These are phyloP conservation scores for Talaromyces sp. DNA, from an alignment of 2,329 filamentous ascomycete genomes.

Conservation along the genomic window DNA sequence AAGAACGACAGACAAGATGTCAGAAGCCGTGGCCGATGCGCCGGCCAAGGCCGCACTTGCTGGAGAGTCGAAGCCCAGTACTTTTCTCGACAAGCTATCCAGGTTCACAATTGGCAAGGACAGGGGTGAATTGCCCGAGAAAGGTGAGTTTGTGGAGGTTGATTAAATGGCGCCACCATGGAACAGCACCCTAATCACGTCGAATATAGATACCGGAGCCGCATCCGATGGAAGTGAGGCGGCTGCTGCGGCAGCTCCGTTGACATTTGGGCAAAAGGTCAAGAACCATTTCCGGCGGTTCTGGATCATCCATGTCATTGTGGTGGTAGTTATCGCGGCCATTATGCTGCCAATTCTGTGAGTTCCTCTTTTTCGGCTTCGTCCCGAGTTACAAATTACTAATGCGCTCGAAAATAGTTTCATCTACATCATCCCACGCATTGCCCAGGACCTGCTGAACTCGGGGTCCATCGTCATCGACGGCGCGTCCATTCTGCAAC, in stretches of 20 bases:
- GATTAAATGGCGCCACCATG: neutral
- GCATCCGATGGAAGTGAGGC: slow-evolving; percentile 18
- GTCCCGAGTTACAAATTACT: too few relatives aligned
- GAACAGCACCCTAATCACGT: neutral
- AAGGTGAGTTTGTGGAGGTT: slow-evolving; percentile 3
- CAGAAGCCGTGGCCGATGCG: neutral
- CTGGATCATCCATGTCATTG: slow-evolving; percentile 34
- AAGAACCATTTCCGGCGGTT: slow-evolving; percentile 32
- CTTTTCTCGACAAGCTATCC: slow-evolving; percentile 12
- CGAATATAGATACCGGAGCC: slow-evolving; percentile 12
- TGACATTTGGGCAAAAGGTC: slow-evolving; percentile 22
- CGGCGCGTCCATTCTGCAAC: slow-evolving; percentile 28
- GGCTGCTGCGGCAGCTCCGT: slow-evolving; percentile 18
- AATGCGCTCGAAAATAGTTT: slow-evolving; percentile 23
- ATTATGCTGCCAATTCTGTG: slow-evolving; percentile 37
- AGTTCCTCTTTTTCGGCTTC: slow-evolving; percentile 10
- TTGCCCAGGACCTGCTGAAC: slow-evolving; percentile 35
- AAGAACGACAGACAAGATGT: slow-evolving; percentile 1
- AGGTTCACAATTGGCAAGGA: slow-evolving; percentile 9
- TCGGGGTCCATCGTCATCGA: slow-evolving; percentile 32
- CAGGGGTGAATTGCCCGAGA: slow-evolving; percentile 4
- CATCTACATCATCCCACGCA: slow-evolving; percentile 33
- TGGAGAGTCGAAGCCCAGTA: neutral
- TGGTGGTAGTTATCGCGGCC: slow-evolving; percentile 30
- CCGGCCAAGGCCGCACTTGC: neutral